Evolutionary conservation across 1,139 yeast genomes (phyloP).

Genomic region (Yamadazyma diddensiae): DNA sequence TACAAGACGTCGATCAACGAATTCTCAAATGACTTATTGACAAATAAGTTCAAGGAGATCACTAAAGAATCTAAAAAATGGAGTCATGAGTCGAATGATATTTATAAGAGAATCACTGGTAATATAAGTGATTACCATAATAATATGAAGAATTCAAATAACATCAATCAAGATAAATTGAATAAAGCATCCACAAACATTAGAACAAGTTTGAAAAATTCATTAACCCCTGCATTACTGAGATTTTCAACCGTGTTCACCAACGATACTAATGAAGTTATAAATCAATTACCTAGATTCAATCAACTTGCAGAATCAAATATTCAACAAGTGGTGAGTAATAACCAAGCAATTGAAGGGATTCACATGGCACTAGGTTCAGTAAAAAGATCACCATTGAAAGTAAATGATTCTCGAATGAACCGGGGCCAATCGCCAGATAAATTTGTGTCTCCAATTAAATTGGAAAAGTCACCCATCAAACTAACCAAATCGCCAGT

Average conservation of each 20-base stretch:
- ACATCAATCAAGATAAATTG: constrained; percentile 7
- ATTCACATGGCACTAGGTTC: background rate
- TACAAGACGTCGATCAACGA: constrained; percentile 4
- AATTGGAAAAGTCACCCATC: too few relatives aligned
- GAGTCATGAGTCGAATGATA: constrained; percentile 7
- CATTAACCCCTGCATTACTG: constrained; percentile 7
- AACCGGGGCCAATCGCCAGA: constrained; percentile 5
- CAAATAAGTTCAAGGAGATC: constrained; percentile 4
- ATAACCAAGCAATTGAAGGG: constrained; percentile 1
- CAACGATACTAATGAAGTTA: background rate
- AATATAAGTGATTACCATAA: constrained; percentile 9
- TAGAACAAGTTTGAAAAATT: constrained; percentile 5
- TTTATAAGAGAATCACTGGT: constrained; percentile 8
- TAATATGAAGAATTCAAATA: constrained; percentile 7
- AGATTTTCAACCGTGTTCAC: constrained; percentile 1
- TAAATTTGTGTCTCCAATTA: constrained; percentile 8
- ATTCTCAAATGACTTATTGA: constrained; percentile 6
- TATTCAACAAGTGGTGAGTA: constrained; percentile 1
- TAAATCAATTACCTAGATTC: constrained; percentile 3
- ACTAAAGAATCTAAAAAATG: constrained; percentile 6
- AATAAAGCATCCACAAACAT: constrained; percentile 5
- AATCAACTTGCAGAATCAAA: constrained; percentile 1
- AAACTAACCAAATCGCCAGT: too few relatives aligned
- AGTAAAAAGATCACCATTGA: constrained; percentile 6
- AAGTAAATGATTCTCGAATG: constrained; percentile 2